Evolutionary conservation across 1,284 basidiomycete species (phyloP).

Genomic region (Malassezia caprae): DNA sequence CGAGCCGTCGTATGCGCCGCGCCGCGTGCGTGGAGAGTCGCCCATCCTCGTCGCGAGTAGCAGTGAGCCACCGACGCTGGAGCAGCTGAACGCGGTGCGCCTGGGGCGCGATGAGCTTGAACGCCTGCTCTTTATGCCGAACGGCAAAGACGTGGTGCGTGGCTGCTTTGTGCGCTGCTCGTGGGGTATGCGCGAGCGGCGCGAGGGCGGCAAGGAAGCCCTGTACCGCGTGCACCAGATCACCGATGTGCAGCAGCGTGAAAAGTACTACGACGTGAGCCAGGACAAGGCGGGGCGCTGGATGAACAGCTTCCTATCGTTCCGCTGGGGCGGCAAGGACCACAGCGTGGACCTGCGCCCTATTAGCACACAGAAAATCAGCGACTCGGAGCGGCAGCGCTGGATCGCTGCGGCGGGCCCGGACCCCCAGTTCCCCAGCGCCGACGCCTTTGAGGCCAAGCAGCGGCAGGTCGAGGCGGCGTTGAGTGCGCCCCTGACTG

Average conservation of each 20-base stretch:
- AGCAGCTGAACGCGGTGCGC: slow-evolving; percentile 57
- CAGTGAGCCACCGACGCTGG: slow-evolving; percentile 55
- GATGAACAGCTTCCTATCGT: slow-evolving; percentile 29
- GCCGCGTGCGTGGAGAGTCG: background rate
- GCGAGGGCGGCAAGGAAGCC: slow-evolving; percentile 54
- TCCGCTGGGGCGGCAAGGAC: slow-evolving; percentile 26
- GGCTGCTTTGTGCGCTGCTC: slow-evolving; percentile 52
- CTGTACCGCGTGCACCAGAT: slow-evolving; percentile 76
- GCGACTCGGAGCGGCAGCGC: slow-evolving; percentile 27
- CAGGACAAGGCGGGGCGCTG: slow-evolving; percentile 30
- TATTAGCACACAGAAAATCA: slow-evolving; percentile 22
- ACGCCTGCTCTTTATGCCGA: slow-evolving; percentile 60
- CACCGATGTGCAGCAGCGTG: slow-evolving; percentile 54
- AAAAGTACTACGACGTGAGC: slow-evolving; percentile 64
- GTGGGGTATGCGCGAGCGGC: slow-evolving; percentile 47
- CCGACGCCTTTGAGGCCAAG: slow-evolving; percentile 18
- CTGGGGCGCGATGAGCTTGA: slow-evolving; percentile 60
- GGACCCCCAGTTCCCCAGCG: slow-evolving; percentile 19
- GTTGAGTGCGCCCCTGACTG: slow-evolving; percentile 27
- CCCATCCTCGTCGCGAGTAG: slow-evolving; percentile 16
- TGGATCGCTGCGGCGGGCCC: slow-evolving; percentile 22
- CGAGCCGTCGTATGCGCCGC: slow-evolving; percentile 9
- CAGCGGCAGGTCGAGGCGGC: slow-evolving; percentile 29
- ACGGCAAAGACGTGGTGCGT: slow-evolving; percentile 67
- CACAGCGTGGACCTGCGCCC: slow-evolving; percentile 22